Evolutionary conservation across 2,329 filamentous ascomycete species (phyloP).

Genomic region (Diaporthe sp.): DNA sequence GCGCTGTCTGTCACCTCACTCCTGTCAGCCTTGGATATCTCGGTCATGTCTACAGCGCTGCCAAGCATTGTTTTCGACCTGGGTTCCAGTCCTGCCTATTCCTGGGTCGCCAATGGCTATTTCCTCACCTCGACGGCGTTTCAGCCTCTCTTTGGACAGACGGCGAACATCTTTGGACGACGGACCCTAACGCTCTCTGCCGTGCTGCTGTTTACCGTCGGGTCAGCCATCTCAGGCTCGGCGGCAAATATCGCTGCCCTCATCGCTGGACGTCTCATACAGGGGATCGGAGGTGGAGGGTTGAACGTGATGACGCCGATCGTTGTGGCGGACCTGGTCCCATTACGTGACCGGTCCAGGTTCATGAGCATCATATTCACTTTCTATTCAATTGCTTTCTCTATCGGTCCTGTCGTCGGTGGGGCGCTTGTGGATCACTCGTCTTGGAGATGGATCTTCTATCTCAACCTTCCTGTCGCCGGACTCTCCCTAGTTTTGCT

Average conservation of each 20-base stretch:
- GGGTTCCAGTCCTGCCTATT: constrained; percentile 31
- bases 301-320: constrained; percentile 49
- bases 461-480: no score
- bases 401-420: neutral
- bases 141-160: constrained; percentile 48
- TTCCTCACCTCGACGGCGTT: constrained; percentile 45
- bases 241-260: constrained; percentile 43
- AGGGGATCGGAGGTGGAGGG: constrained; percentile 49
- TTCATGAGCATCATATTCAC: constrained; percentile 40
- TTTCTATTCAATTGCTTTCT: constrained; percentile 39
- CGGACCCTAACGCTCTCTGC: constrained; percentile 45
- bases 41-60: constrained; percentile 38
- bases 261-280: constrained; percentile 47
- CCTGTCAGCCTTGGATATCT: constrained; percentile 38
- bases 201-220: constrained; percentile 41
- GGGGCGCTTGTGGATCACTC: no score
- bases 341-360: constrained; percentile 47
- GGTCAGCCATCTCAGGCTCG: constrained; percentile 46
- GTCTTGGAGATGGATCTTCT: no score
- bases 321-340: constrained; percentile 50
- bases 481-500: no score
- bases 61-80: constrained; percentile 37
- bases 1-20: constrained; percentile 37
- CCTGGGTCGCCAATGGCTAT: constrained; percentile 40
- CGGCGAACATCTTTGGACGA: constrained; percentile 49